Evolutionary conservation across 1,284 basidiomycete genomes (phyloP).

Genomic region (Phenoliferia sp.): DNA sequence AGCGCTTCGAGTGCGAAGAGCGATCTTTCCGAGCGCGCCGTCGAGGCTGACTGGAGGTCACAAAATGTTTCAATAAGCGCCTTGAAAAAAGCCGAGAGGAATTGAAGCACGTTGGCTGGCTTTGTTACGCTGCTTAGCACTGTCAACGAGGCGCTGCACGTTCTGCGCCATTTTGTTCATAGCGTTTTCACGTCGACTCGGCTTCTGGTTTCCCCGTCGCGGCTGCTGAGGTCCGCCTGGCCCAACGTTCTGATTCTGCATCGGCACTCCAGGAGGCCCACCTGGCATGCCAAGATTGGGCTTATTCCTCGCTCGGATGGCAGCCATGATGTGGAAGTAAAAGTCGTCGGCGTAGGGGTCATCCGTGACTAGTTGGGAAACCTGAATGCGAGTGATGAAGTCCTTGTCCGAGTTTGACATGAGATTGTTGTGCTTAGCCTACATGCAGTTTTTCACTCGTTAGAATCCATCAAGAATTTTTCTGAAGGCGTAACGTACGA

Average conservation of each 20-base stretch:
- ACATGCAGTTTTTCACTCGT: conserved; percentile 19
- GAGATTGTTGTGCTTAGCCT: conserved; percentile 94
- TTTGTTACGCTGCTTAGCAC: conserved; percentile 61
- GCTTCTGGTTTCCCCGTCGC: background rate
- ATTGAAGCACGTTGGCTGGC: conserved; percentile 29
- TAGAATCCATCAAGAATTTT: conserved; percentile 12
- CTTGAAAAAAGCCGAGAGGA: background rate
- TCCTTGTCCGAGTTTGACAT: conserved; percentile 99
- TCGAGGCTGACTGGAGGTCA: conserved; percentile 56
- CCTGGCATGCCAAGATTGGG: conserved; percentile 1
- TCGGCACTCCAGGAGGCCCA: background rate
- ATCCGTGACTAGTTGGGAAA: conserved; percentile 91
- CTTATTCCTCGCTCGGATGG: conserved; percentile 38
- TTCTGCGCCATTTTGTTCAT: conserved; percentile 97
- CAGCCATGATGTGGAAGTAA: conserved; percentile 89
- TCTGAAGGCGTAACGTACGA: conserved; percentile 51
- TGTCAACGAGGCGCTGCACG: conserved; percentile 92
- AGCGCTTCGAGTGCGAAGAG: conserved; percentile 84
- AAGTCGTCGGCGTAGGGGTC: conserved; percentile 98
- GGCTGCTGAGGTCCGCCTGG: background rate
- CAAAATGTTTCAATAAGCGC: background rate
- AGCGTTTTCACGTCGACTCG: conserved; percentile 71
- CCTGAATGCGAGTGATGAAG: conserved; percentile 98
- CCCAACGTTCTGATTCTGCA: background rate
- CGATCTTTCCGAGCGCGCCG: conserved; percentile 92